Evolutionary conservation across 805 yeast genomes (phyloP).

Genomic region (Saturnispora dispora): DNA sequence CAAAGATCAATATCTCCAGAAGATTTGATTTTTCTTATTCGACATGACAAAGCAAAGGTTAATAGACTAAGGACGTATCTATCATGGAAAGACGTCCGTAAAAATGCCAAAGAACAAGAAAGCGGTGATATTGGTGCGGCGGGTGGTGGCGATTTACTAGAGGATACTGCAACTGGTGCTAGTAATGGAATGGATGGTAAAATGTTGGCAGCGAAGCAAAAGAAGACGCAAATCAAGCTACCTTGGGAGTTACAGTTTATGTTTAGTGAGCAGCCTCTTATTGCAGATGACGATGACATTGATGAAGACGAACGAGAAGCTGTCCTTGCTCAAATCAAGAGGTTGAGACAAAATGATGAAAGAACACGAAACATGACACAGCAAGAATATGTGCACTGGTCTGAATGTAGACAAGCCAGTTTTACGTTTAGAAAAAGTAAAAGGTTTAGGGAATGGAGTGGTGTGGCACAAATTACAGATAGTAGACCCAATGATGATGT

Average conservation of each 20-base stretch:
- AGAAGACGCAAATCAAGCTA: conserved; percentile 69
- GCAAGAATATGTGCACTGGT: conserved; percentile 98
- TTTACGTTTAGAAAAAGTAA: conserved; percentile 93
- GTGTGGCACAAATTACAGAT: conserved; percentile 72
- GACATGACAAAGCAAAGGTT: conserved; percentile 92
- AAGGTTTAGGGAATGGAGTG: conserved; percentile 95
- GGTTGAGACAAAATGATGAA: conserved; percentile 88
- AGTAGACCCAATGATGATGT: conserved; percentile 94
- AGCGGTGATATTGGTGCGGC: conserved; percentile 33
- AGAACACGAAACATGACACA: conserved; percentile 89
- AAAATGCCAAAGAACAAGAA: conserved; percentile 56
- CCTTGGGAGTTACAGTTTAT: conserved; percentile 96
- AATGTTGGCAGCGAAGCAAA: conserved; percentile 42
- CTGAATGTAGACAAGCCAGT: conserved; percentile 95
- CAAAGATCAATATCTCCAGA: conserved; percentile 82
- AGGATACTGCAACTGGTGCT: conserved; percentile 27
- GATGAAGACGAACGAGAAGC: conserved; percentile 92
- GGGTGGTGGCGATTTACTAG: conserved; percentile 28
- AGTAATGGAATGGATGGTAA: conserved; percentile 30
- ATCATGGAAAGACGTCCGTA: conserved; percentile 95
- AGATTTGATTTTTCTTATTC: conserved; percentile 83
- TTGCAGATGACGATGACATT: conserved; percentile 43
- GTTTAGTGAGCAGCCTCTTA: conserved; percentile 86
- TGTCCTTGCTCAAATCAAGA: conserved; percentile 73
- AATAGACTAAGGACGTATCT: conserved; percentile 82